Conservation (phyloP, 495 filamentous ascomycete genomes). For the Xylaria sp. region DNA sequence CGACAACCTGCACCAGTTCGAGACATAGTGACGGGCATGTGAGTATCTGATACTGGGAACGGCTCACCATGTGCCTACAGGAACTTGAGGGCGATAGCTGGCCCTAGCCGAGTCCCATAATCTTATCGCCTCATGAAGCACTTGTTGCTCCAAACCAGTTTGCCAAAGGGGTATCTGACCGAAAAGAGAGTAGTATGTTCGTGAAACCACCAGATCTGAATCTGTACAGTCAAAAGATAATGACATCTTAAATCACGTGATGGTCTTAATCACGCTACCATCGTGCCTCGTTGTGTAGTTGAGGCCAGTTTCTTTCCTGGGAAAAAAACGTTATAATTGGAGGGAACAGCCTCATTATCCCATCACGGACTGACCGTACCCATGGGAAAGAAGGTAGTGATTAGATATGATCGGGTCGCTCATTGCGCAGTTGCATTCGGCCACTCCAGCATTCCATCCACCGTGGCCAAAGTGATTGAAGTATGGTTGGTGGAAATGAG, state of each 20-base stretch:
- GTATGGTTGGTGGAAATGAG: slow-evolving; percentile 46
- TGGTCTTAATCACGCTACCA: background rate
- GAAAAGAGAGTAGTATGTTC: slow-evolving; percentile 41
- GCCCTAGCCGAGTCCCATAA: background rate
- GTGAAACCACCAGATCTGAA: slow-evolving; percentile 35
- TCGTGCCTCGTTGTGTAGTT: background rate
- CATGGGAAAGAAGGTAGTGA: slow-evolving; percentile 52
- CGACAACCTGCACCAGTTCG: background rate
- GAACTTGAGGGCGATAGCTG: background rate
- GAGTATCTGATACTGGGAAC: background rate
- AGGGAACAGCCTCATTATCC: slow-evolving; percentile 48
- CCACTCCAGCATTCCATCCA: slow-evolving; percentile 65
- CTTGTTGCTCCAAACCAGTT: slow-evolving; percentile 6
- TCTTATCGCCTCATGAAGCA: background rate
- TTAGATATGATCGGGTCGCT: slow-evolving; percentile 61
- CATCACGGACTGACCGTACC: slow-evolving; percentile 70
- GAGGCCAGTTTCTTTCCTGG: background rate
- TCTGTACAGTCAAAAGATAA: slow-evolving; percentile 29
- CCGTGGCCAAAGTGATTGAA: slow-evolving; percentile 62
- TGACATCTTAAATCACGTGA: background rate
- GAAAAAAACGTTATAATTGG: background rate
- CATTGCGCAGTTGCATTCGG: slow-evolving; percentile 75
- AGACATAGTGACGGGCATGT: background rate
- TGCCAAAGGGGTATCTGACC: slow-evolving; percentile 41
- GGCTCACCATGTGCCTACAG: background rate